phyloP scores from a whole-genome alignment of 2,329 filamentous ascomycete species.

The Falciphora oryzae region DNA sequence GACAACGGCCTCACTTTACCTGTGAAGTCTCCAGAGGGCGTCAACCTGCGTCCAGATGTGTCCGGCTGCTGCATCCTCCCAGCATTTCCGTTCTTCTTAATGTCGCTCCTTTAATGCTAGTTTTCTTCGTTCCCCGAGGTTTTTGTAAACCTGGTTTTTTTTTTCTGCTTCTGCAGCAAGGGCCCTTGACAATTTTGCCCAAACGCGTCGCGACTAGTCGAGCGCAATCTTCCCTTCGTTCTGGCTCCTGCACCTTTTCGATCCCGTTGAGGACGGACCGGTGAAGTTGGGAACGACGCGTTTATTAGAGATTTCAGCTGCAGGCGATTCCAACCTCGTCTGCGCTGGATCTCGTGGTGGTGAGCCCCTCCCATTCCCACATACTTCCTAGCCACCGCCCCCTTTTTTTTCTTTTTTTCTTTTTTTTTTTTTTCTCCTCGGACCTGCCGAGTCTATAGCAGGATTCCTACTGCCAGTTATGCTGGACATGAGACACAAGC shows the following conservation, averaged over 20 bases:
- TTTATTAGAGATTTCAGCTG: conserved; percentile 44
- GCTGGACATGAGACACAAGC: conserved; percentile 11
- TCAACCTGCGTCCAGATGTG: conserved; percentile 13
- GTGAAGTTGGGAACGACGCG: conserved; percentile 6
- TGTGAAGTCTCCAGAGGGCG: neutral
- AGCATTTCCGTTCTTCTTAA: conserved; percentile 12
- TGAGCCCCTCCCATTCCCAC: conserved; percentile 26
- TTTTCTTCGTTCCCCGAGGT: conserved; percentile 8
- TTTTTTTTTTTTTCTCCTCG: neutral
- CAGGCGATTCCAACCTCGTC: conserved; percentile 54
- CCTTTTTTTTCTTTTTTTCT: neutral
- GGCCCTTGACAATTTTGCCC: conserved; percentile 7
- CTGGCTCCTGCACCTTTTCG: conserved; percentile 11
- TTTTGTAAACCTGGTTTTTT: neutral
- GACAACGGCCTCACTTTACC: neutral
- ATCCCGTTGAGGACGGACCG: neutral
- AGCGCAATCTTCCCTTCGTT: conserved; percentile 8
- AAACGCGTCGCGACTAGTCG: conserved; percentile 12
- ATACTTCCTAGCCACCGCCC: neutral
- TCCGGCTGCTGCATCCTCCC: conserved; percentile 12
- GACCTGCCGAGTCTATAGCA: neutral
- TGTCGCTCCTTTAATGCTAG: conserved; percentile 18
- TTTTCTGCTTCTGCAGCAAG: conserved; percentile 1
- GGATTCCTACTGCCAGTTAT: neutral
- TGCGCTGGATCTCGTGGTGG: conserved; percentile 55